Evolutionary conservation across 2,329 filamentous ascomycete genomes (phyloP), one percentile per base, ranked within the genome.

Genomic region (Fusarium coicis): DNA sequence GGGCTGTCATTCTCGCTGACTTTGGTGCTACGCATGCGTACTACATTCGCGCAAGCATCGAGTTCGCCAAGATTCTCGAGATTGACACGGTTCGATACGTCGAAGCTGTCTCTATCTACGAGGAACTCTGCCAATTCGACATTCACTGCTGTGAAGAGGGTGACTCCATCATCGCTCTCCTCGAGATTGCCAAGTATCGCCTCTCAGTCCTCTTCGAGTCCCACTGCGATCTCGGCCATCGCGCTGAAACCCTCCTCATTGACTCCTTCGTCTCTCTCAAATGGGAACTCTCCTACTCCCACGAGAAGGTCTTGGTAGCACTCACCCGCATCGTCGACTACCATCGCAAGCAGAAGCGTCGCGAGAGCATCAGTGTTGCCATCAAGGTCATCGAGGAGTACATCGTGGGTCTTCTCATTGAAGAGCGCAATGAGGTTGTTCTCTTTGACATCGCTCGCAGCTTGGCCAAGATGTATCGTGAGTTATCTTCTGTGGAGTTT

Each of bases 291-390:
- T 60, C 19, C 10, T 28, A 49, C 14, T 60, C 60, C 0, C 28
- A 63, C 1, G 54, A 60, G 12, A 60, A 60, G 8, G 60, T 63
- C 8, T 8, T 63, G 14, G 36, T 60, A 5, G 43, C 54, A 2
- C n/a, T 63, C 1, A 63, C 60, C 7, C 54, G 60, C 10, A 60
- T 63, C 11, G 47, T 60, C 2, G 60, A 63, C 2, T 63, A 63
- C 4, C 60, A 63, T 18, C 60, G 60, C 53, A 63, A 63, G 16
- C 60, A 63, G 12, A 59, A 63, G 19, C 60, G 60, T 32, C 54
- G 36, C 2, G 60, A 49, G 10, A 50, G 60, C 3, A 49, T 63
- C 21, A 42, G 30, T 1, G 16, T 21, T 18, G 54, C 60, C 1
- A 63, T 63, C 30, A 63, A 60, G 43, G 26, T 42, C 12, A 60